Evolutionary conservation across 331 rosid species (phyloP).

Genomic region (Malus hybrid): DNA sequence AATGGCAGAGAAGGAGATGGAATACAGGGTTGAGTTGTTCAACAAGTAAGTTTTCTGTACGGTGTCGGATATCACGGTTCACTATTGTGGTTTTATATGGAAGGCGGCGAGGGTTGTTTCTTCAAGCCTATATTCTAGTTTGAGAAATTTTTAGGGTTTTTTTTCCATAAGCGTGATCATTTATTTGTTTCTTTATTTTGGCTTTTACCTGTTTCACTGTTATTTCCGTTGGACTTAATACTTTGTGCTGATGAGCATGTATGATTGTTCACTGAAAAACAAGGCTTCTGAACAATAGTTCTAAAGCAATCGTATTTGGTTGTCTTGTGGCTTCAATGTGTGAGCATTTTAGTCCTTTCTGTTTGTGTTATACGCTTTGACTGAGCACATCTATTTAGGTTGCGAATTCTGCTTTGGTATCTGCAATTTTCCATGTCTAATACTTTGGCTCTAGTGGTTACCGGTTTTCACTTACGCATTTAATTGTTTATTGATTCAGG

Average conservation of each 20-base stretch:
- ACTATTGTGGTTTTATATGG: no score
- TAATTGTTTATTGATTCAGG: constrained; percentile 26
- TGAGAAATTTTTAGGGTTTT: no score
- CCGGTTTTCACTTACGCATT: neutral
- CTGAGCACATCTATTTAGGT: neutral
- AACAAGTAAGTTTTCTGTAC: constrained; percentile 55
- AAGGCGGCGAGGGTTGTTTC: no score
- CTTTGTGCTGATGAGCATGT: neutral
- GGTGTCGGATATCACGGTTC: no score
- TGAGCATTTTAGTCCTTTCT: neutral
- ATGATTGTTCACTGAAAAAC: no score
- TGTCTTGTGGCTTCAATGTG: neutral
- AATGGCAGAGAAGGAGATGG: constrained; percentile 99
- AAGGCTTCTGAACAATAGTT: no score
- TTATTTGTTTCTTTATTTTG: neutral
- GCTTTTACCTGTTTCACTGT: neutral
- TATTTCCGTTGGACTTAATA: neutral
- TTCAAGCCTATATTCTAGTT: no score
- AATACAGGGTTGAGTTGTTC: constrained; percentile 90
- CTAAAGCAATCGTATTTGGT: no score
- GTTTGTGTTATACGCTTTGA: neutral
- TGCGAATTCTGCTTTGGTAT: neutral
- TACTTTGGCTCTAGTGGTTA: neutral
- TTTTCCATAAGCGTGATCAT: no score
- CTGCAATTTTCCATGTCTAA: neutral